Percentiles rank a stretch among this genome's conserved stretches.
These are phyloP conservation scores for Curvularia sp. DNA, from an alignment of 2,329 filamentous ascomycete genomes.

Conservation along the genomic window DNA sequence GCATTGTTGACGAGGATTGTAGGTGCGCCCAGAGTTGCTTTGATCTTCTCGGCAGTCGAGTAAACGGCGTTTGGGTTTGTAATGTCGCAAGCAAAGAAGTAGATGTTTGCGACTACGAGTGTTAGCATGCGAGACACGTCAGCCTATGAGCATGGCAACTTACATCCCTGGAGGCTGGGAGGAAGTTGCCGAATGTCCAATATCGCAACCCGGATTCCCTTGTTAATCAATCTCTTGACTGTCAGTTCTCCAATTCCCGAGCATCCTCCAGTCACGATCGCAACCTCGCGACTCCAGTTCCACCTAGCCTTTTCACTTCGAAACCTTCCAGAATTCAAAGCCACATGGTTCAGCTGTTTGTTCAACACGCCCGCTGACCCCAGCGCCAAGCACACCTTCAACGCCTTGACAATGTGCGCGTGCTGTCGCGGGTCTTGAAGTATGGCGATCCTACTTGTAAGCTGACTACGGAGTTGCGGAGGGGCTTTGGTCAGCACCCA, in stretches of 20 bases:
- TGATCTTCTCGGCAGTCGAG: slow-evolving; percentile 35
- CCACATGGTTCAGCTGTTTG: slow-evolving; percentile 39
- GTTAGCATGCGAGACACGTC: neutral
- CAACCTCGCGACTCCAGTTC: slow-evolving; percentile 45
- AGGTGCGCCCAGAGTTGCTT: slow-evolving; percentile 34
- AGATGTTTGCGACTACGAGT: slow-evolving; percentile 36
- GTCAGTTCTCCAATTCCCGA: slow-evolving; percentile 47
- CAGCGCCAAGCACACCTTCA: slow-evolving; percentile 43
- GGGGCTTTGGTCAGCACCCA: slow-evolving; percentile 45
- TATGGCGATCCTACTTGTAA: slow-evolving; percentile 27
- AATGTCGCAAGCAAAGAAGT: slow-evolving; percentile 47
- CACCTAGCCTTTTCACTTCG: slow-evolving; percentile 46
- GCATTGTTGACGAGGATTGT: slow-evolving; percentile 51
- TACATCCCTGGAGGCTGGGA: slow-evolving; percentile 37
- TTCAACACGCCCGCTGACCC: slow-evolving; percentile 45
- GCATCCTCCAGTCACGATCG: slow-evolving; percentile 49
- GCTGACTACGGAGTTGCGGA: slow-evolving; percentile 28
- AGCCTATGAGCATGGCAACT: neutral
- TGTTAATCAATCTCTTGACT: slow-evolving; percentile 36
- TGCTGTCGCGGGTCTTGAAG: slow-evolving; percentile 36
- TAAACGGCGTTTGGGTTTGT: slow-evolving; percentile 40
- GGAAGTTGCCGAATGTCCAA: slow-evolving; percentile 46
- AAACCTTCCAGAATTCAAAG: slow-evolving; percentile 52
- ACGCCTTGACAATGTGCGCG: slow-evolving; percentile 30
- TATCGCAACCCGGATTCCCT: slow-evolving; percentile 43